A percentile compares a stretch with the other conserved stretches of the same genome.
phyloP scores from a whole-genome alignment of 2,329 filamentous ascomycete species.

The Meredithiella fracta region DNA sequence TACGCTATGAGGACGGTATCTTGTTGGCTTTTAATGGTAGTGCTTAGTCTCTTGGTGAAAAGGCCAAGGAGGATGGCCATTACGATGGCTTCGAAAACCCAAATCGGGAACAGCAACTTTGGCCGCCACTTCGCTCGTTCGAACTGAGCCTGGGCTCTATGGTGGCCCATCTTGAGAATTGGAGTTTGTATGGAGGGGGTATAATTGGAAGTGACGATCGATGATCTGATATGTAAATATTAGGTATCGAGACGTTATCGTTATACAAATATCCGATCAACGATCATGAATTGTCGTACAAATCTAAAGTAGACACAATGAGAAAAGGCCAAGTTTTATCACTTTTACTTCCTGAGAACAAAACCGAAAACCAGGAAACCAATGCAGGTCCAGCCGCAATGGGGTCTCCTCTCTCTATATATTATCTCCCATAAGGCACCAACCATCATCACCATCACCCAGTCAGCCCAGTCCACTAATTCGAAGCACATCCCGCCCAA shows the following conservation, averaged over 20 bases:
- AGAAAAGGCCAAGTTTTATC: not conserved
- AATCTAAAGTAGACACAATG: not conserved
- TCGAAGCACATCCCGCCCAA: not conserved
- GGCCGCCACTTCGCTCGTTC: slow-evolving; percentile 35
- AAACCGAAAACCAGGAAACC: not conserved
- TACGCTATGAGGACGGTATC: slow-evolving; percentile 7
- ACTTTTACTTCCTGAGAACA: not conserved
- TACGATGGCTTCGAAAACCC: slow-evolving; percentile 32
- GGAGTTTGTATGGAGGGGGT: not conserved
- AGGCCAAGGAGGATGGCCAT: slow-evolving; percentile 32
- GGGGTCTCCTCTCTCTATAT: slow-evolving; percentile 1
- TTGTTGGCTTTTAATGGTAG: not conserved
- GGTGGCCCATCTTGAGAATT: slow-evolving; percentile 15
- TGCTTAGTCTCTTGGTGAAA: slow-evolving; percentile 35
- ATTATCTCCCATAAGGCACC: not conserved
- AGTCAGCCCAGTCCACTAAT: not conserved
- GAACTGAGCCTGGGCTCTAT: slow-evolving; percentile 36
- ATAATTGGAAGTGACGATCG: not conserved
- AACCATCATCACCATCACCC: not conserved
- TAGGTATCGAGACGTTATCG: not conserved
- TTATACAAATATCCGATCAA: not conserved
- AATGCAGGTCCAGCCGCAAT: not conserved
- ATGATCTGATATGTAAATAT: not conserved
- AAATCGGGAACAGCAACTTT: slow-evolving; percentile 31
- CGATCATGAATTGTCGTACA: not conserved